Percentiles rank a stretch among this genome's conserved stretches.
Evolutionary conservation across 2,329 filamentous ascomycete species (phyloP).

Genomic region (Diaporthe vaccinii): DNA sequence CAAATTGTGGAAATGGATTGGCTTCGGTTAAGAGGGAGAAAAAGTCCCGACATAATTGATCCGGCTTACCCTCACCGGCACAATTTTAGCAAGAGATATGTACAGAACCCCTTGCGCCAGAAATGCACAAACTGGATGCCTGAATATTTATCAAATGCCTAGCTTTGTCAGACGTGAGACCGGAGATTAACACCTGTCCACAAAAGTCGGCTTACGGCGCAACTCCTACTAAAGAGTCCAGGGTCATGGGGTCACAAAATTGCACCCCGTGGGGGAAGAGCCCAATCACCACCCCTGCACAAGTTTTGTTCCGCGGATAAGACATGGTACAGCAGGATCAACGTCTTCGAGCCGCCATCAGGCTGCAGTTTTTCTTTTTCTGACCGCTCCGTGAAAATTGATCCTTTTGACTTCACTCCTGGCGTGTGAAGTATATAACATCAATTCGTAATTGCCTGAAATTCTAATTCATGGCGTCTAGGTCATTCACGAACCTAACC

Average conservation of each 20-base stretch:
- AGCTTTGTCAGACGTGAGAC: slow-evolving; percentile 7
- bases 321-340: slow-evolving; percentile 21
- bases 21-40: not conserved
- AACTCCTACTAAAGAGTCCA: not conserved
- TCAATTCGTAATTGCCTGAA: not conserved
- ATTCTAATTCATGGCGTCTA: not conserved
- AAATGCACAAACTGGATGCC: not conserved
- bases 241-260: slow-evolving; percentile 2
- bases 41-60: not conserved
- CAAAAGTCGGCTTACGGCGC: slow-evolving; percentile 1
- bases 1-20: not conserved
- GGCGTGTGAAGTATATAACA: not conserved
- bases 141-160: not conserved
- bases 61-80: slow-evolving; percentile 13
- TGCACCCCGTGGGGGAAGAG: not conserved
- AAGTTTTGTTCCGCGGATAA: slow-evolving; percentile 23
- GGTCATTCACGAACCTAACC: not conserved
- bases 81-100: not conserved
- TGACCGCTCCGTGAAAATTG: not conserved
- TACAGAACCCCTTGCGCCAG: too few relatives aligned
- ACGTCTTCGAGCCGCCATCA: not conserved
- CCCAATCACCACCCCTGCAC: slow-evolving; percentile 15
- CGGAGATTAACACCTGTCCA: slow-evolving; percentile 23
- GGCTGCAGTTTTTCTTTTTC: slow-evolving; percentile 19
- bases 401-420: not conserved